Evolutionary conservation across 495 filamentous ascomycete genomes (phyloP), one percentile per base, ranked within the genome.

Genomic region (Clavariopsis aquatica): DNA sequence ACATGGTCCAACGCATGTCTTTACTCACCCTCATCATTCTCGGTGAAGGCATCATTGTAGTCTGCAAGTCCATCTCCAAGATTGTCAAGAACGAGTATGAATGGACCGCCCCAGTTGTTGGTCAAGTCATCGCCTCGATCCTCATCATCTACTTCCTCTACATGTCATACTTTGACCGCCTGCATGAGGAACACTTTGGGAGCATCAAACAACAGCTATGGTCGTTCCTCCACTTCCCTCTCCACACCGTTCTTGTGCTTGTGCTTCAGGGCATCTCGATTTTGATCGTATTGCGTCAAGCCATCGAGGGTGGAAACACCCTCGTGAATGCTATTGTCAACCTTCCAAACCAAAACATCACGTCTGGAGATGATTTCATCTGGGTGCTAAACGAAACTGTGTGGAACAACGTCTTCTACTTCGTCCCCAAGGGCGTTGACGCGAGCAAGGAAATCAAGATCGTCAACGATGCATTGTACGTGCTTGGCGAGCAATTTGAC

Each of bases 11-110:
- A 59, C 79, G 87, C 45, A 83, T 89, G 81, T 82, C 83, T 3
- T 80, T 89, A 12, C 77, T 89, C 8, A 89, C 87, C 0, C 78
- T 89, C 49, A 88, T 89, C 67, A 87, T 89, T 59, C 80, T 89
- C 52, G 87, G 87, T 22, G 86, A 89, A 74, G 85, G 86, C 28
- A 79, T 87, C 34, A 82, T 80, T 55, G 78, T 78, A n/a, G 60
- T 76, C 17, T 76, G 74, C 20, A 78, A 78, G 65, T 75, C 83
- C 66, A 80, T 84, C 55, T 84, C 83, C 68, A 79, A 80, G 54
- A 81, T 85, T 56, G 79, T 83, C 3, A 78, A 79, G 66, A 79
- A 78, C 36, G 78, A 79, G n/a, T 81, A 83, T 57, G 81, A 83
- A 49, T 67, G 79, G 49, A 78, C 76, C 22, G 76, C 77, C 1